These are phyloP conservation scores for Globisporangium polare DNA, from an alignment of 352 stramenopile genomes.

Conservation along the genomic window DNA sequence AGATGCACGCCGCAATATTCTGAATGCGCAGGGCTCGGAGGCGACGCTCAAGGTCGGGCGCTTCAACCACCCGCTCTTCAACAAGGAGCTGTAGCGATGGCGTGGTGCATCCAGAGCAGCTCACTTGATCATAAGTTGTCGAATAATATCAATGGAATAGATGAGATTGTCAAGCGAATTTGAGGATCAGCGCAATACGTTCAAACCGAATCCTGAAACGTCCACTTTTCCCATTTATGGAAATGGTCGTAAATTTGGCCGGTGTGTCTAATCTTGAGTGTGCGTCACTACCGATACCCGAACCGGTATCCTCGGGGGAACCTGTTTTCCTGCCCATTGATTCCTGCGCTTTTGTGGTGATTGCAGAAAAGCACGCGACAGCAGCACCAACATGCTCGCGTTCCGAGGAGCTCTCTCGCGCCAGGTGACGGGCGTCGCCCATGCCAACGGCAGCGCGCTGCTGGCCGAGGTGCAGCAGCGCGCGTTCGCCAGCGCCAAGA, in stretches of 20 bases:
- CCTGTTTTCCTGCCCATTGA: constrained; percentile 11
- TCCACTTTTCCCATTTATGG: no score
- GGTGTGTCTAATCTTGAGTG: not conserved
- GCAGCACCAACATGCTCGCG: constrained; percentile 32
- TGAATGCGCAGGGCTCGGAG: constrained; percentile 35
- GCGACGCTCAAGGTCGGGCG: constrained; percentile 55
- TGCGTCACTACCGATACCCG: not conserved
- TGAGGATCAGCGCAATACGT: not conserved
- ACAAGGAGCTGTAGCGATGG: constrained; percentile 34
- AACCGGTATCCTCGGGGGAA: not conserved
- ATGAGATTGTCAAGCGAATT: no score
- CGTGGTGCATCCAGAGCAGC: not conserved
- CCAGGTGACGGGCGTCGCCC: not conserved
- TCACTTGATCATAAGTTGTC: not conserved
- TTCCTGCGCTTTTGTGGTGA: not conserved
- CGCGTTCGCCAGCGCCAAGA: constrained; percentile 49
- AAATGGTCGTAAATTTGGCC: no score
- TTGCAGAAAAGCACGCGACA: not conserved
- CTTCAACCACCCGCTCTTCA: constrained; percentile 77
- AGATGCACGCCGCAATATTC: constrained; percentile 66
- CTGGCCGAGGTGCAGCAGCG: constrained; percentile 27
- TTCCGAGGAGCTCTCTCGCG: constrained; percentile 35
- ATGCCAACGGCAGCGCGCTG: constrained; percentile 9
- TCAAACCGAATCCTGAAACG: no score
- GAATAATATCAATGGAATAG: no score